Percentiles rank a stretch among this genome's conserved stretches.
Conservation (phyloP, 2,329 filamentous ascomycete species). For the Salinomyces thailandicus region DNA sequence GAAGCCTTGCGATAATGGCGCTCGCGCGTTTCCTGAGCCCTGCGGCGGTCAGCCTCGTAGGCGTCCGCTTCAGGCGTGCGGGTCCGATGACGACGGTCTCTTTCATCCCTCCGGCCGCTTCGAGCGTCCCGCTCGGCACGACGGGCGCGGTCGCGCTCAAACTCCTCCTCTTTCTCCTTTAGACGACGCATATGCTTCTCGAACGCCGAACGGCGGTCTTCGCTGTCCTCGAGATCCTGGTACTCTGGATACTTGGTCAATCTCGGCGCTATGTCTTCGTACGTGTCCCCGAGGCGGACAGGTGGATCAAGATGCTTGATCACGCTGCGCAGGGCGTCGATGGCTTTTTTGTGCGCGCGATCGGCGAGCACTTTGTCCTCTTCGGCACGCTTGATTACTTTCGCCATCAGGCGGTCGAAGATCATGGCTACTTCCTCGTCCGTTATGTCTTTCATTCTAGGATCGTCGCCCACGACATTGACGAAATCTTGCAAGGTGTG, state of each 20-base stretch:
- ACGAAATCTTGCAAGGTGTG: constrained; percentile 86
- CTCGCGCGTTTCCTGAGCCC: constrained; percentile 87
- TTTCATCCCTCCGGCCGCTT: constrained; percentile 29
- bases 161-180: constrained; percentile 74
- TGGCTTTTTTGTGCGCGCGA: constrained; percentile 70
- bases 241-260: constrained; percentile 77
- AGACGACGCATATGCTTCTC: constrained; percentile 84
- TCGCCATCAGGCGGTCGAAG: constrained; percentile 80
- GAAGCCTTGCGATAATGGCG: constrained; percentile 74
- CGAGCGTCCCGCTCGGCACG: constrained; percentile 48
- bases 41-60: constrained; percentile 90
- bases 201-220: constrained; percentile 71
- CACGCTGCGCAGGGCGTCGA: constrained; percentile 72
- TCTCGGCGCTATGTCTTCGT: constrained; percentile 74
- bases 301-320: constrained; percentile 89
- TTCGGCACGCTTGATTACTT: constrained; percentile 66
- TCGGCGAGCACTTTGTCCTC: constrained; percentile 75
- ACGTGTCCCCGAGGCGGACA: constrained; percentile 65
- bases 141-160: constrained; percentile 40
- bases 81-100: constrained; percentile 36
- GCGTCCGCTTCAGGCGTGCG: constrained; percentile 79
- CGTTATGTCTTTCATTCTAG: constrained; percentile 78
- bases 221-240: constrained; percentile 71
- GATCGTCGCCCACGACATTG: constrained; percentile 70
- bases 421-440: constrained; percentile 68